Evolutionary conservation across 352 stramenopile genomes (phyloP), one percentile per base, ranked within the genome.

Genomic region (Globisporangium heterothallicum): DNA sequence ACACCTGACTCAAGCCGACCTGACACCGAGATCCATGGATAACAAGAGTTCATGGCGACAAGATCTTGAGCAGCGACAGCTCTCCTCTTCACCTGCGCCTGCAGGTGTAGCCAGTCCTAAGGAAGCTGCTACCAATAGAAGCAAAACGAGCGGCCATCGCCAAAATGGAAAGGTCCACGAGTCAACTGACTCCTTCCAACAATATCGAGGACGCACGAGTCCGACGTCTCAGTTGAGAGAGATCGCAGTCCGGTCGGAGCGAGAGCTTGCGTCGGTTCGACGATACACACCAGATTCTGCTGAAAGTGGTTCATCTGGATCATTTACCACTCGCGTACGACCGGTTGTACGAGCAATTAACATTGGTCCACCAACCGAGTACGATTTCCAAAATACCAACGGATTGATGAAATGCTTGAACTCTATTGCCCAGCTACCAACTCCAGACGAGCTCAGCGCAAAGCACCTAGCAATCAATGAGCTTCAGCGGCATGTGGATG

Each of bases 401-500:
- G 76, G 79, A 0, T 57, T 94, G 25, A 79, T 92, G 77, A 92
- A 92, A 58, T 88, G 77, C 32, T 61, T 90, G 27, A 88, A 89
- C 49, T 53, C 70, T 22, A 64, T 92, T 16, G 78, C 75, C 6
- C 79, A 65, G 47, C 54, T 87, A 25, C 70, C 78, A 16, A 81
- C 58, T 4, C 53, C 68, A 0, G 78, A 92, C 18, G 68, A 85
- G 38, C 58, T 92, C 24, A 78, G 63, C 36, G 64, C 55, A 41
- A 92, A 92, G 61, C 81, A 94, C 53, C 58, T 88, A 43, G 81
- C 77, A 6, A 85, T 94, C 62, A 74, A 80, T 21, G 81, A 92
- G 32, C 58, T 94, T 26, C 78, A 92, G 49, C 69, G 68, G 7
- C 49, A 85, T 26, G 63, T 92, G 12, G 79, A 94, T 55, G 49